Evolutionary conservation across 176 grass and related monocot genomes (phyloP).

Genomic region (Avena eriantha): DNA sequence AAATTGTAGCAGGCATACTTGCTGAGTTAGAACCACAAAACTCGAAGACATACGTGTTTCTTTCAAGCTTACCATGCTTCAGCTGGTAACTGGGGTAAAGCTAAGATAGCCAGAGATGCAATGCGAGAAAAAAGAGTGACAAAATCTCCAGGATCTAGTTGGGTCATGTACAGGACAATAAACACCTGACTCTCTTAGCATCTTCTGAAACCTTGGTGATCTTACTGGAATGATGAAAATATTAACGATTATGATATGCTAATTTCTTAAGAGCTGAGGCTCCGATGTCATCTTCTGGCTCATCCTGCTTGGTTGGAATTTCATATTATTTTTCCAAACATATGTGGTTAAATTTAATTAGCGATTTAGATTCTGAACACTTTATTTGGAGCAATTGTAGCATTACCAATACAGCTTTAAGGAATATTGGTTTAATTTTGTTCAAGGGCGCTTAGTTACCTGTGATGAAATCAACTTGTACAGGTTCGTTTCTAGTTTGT

Average conservation of each 20-base stretch:
- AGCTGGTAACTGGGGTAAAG: constrained; percentile 67
- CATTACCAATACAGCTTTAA: background rate
- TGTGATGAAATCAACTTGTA: background rate
- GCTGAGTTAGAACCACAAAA: constrained; percentile 63
- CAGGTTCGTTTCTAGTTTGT: background rate
- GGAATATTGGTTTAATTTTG: background rate
- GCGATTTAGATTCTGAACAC: constrained; percentile 1
- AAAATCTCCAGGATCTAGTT: constrained; percentile 67
- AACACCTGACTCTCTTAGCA: constrained; percentile 48
- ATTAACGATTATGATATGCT: no score
- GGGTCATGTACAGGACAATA: constrained; percentile 69
- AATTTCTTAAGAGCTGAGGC: background rate
- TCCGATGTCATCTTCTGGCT: constrained; percentile 19
- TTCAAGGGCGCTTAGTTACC: background rate
- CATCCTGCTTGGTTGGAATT: background rate
- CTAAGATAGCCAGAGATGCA: constrained; percentile 57
- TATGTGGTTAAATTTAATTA: background rate
- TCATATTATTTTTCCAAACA: background rate
- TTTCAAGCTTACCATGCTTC: constrained; percentile 69
- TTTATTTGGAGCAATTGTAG: background rate
- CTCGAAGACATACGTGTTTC: constrained; percentile 62
- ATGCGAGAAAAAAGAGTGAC: constrained; percentile 64
- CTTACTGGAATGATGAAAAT: constrained; percentile 55
- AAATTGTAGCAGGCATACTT: constrained; percentile 63
- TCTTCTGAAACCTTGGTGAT: constrained; percentile 52